These are phyloP conservation scores for Margaritispora aquatica DNA, from an alignment of 495 filamentous ascomycete genomes.

Conservation along the genomic window DNA sequence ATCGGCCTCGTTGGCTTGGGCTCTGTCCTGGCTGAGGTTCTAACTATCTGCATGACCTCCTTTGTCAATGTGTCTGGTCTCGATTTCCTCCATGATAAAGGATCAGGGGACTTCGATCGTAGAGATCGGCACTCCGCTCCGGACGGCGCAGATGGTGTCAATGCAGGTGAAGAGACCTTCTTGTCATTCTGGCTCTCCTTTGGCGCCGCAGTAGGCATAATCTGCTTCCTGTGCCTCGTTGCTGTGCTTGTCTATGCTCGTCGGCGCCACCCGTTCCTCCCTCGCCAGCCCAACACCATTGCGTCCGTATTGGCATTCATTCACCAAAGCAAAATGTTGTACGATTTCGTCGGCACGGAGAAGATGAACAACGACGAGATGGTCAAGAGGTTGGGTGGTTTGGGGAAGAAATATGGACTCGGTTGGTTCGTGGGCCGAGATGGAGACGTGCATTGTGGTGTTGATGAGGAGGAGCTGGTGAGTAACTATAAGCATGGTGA, in stretches of 20 bases:
- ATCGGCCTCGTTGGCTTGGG: slow-evolving; percentile 57
- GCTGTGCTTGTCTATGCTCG: slow-evolving; percentile 45
- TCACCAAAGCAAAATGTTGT: slow-evolving; percentile 68
- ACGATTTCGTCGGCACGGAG: slow-evolving; percentile 61
- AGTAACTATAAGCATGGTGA: slow-evolving; percentile 54
- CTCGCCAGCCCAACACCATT: slow-evolving; percentile 67
- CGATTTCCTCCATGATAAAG: slow-evolving; percentile 35
- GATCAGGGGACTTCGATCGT: not conserved
- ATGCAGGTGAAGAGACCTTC: slow-evolving; percentile 54
- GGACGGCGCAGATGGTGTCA: slow-evolving; percentile 12
- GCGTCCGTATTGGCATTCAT: slow-evolving; percentile 66
- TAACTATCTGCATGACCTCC: slow-evolving; percentile 61
- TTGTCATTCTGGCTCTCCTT: slow-evolving; percentile 54
- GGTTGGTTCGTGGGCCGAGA: slow-evolving; percentile 69
- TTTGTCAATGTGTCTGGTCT: slow-evolving; percentile 52
- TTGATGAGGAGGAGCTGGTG: slow-evolving; percentile 64
- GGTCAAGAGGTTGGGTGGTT: slow-evolving; percentile 41
- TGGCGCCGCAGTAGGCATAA: slow-evolving; percentile 47
- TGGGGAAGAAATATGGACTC: slow-evolving; percentile 60
- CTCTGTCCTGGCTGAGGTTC: slow-evolving; percentile 55
- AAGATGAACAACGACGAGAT: slow-evolving; percentile 51
- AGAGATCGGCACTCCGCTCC: not conserved
- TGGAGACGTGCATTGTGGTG: slow-evolving; percentile 57
- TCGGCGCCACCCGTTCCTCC: slow-evolving; percentile 57
- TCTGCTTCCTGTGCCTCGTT: slow-evolving; percentile 49